phyloP scores from a whole-genome alignment of 768 basidiomycete species.

The Dendrothele bispora region DNA sequence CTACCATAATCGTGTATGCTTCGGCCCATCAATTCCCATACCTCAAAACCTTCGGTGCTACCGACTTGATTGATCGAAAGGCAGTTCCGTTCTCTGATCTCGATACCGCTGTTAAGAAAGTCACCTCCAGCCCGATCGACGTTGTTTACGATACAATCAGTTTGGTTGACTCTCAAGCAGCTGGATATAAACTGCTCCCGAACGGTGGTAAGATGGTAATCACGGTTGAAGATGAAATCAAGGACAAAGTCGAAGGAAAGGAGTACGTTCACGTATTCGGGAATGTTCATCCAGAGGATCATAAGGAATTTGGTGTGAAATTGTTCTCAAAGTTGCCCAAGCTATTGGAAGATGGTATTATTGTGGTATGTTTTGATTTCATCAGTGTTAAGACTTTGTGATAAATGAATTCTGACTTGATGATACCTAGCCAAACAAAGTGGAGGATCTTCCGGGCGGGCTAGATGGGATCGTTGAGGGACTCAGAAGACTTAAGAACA shows the following conservation, averaged over 20 bases:
- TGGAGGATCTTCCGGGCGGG: constrained; percentile 2
- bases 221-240: background rate
- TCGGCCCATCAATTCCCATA: constrained; percentile 25
- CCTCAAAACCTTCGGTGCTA: constrained; percentile 40
- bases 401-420: too few species aligned
- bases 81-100: background rate
- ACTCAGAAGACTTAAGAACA: background rate
- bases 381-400: background rate
- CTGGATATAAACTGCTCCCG: background rate
- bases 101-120: background rate
- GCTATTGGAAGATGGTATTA: background rate
- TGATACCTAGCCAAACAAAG: background rate
- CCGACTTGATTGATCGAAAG: constrained; percentile 34
- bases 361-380: constrained; percentile 1
- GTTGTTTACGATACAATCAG: background rate
- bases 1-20: constrained; percentile 37
- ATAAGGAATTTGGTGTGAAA: background rate
- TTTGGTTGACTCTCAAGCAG: background rate
- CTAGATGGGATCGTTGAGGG: constrained; percentile 1
- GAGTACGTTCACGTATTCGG: background rate
- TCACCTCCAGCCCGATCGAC: constrained; percentile 1
- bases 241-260: background rate
- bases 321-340: constrained; percentile 2
- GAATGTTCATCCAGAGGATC: background rate
- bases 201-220: constrained; percentile 6